Base-by-base conservation (phyloP, 305 asterid genomes). In the Ruellia speciosa region DNA sequence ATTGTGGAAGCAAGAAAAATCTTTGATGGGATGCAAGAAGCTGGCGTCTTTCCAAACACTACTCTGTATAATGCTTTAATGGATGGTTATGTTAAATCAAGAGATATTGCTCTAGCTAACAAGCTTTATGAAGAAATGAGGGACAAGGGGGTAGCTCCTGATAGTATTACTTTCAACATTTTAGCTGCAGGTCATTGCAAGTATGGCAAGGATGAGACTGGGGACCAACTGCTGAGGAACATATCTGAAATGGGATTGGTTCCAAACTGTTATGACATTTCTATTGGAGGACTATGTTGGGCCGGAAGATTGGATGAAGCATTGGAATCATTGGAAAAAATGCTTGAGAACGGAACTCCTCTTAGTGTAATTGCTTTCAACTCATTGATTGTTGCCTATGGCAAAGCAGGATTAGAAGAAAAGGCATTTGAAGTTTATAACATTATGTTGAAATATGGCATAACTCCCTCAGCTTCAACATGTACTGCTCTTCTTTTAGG, bases 11-110 rank as follows among this genome's bases (percentile, higher is more conserved):
- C 99, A 18, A 81, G 88, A 71, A 79, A 73, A 52, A 40, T 86
- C 35, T 84, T 88, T 52, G 81, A 82, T 33, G 78, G 66, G 68
- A 76, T 80, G 87, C 77, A 73, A 60, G 85, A 75, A 62, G 62
- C 69, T 75, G 93, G 88, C 16, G 81, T 84, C 60, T 54, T 31
- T 55, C 96, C 95, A 10, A 65, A 69, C 72, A 80, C 85, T 34
- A 51, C 20, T 9, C 62, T 70, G 51, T 92, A 81, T 66, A 92
- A 92, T 37, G 63, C 79, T 61, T 68, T 92, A 86, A 82, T 92
- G 94, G 85, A 86, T 67, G 97, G 99, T 58, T 92, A 79, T 68
- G 89, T 84, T 54, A 92, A 92, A 77, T 85, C 87, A 9, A 77
- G 95, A 72, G 90, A 88, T 63, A 61, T 84, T 20, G 66, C 66